Evolutionary conservation across 2,329 filamentous ascomycete species (phyloP).

Genomic region (Colletotrichum phormii): DNA sequence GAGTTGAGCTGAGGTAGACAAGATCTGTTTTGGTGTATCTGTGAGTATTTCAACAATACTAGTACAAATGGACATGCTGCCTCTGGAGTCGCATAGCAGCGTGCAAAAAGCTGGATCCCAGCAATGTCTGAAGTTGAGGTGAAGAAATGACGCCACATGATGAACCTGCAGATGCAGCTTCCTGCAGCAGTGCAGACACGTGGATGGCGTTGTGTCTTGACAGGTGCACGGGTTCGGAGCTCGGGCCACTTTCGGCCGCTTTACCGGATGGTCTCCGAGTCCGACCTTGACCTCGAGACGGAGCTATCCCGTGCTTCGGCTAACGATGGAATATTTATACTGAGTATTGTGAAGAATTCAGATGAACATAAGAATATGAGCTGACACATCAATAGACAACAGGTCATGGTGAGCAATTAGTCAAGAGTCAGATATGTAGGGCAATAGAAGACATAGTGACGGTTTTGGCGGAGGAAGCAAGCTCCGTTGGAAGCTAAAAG

Average conservation of each 20-base stretch:
- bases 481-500: neutral
- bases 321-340: neutral
- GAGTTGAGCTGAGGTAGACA: neutral
- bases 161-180: conserved; percentile 3
- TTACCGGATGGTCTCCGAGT: neutral
- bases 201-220: conserved; percentile 13
- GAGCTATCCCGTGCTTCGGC: neutral
- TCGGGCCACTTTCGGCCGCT: conserved; percentile 1
- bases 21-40: neutral
- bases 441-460: neutral
- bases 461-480: neutral
- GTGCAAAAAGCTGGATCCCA: neutral
- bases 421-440: no score
- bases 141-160: conserved; percentile 11
- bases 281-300: neutral
- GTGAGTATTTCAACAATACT: neutral
- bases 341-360: neutral
- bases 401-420: no score
- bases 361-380: neutral
- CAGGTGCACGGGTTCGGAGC: conserved; percentile 7
- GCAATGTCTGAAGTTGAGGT: neutral
- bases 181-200: neutral
- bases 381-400: no score
- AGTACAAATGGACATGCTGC: neutral
- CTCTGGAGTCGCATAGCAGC: neutral